A percentile compares a stretch with the other conserved stretches of the same genome.
Conservation (phyloP, 2,329 filamentous ascomycete species). For the Lecanosticta acicola region DNA sequence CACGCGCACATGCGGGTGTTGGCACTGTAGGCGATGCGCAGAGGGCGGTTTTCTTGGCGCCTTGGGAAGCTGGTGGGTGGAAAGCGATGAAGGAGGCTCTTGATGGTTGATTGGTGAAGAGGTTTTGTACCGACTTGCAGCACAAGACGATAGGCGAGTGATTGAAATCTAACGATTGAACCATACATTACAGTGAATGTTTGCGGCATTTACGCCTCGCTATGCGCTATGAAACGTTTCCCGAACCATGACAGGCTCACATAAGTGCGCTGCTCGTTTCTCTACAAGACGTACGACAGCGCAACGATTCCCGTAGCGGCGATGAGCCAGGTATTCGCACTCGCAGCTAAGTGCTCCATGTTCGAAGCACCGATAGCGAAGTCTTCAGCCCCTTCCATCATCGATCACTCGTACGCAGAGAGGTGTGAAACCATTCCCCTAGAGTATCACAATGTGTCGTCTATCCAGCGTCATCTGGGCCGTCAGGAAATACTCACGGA, state of each 20-base stretch:
- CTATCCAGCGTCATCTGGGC: neutral
- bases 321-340: conserved; percentile 6
- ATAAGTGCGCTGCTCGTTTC: neutral
- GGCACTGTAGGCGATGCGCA: conserved; percentile 69
- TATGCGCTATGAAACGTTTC: no score
- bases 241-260: neutral
- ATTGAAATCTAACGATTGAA: neutral
- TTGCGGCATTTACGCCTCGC: no score
- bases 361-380: conserved; percentile 6
- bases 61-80: conserved; percentile 53
- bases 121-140: neutral
- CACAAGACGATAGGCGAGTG: neutral
- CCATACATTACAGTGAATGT: neutral
- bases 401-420: conserved; percentile 10
- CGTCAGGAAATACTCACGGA: neutral
- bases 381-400: conserved; percentile 4
- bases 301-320: conserved; percentile 6
- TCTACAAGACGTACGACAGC: conserved; percentile 7
- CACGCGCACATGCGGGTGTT: conserved; percentile 67
- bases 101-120: neutral
- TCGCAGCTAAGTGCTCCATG: neutral
- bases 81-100: conserved; percentile 11
- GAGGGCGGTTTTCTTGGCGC: conserved; percentile 70
- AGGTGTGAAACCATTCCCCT: conserved; percentile 7
- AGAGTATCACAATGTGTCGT: neutral